Evolutionary conservation across 73 alveolate genomes (phyloP), one percentile per base, ranked within the genome.

Genomic region (Paraurostyla sp.): DNA sequence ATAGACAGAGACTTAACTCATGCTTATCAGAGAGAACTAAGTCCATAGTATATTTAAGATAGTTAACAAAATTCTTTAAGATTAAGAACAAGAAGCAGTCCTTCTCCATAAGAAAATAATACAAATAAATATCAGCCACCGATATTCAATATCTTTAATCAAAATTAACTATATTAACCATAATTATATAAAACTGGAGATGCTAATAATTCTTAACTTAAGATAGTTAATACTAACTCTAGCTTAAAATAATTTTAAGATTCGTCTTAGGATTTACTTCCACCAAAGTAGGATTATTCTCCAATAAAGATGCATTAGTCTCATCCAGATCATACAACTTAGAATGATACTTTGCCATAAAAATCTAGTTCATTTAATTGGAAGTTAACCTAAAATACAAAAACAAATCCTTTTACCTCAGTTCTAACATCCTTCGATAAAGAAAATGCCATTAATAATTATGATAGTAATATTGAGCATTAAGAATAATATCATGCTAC

Each of bases 341-440:
- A n/a, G n/a, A n/a, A n/a, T n/a, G n/a, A n/a, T n/a, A n/a, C n/a
- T n/a, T n/a, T n/a, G n/a, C n/a, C n/a, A n/a, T n/a, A n/a, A n/a
- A n/a, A n/a, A n/a, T n/a, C n/a, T n/a, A n/a, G n/a, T n/a, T 60
- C 78, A 18, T 60, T 60, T 30, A 60, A 60, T 60, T 60, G 78
- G 78, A 60, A 27, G 25, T 23, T 60, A 2, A 25, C 45, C 25
- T 30, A 60, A 11, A 30, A n/a, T 30, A 60, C 25, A 60, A 33
- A 45, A 30, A 3, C 13, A 60, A 60, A 60, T 60, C 78, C 78
- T 29, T 60, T 60, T 30, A 60, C 50, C 13, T 30, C 22, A 7
- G 13, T 33, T 27, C 25, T 60, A 7, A 30, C 4, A 4, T 20
- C 22, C 7, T 11, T 2, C 13, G 50, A 60, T 23, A 60, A 52